Base-by-base conservation (phyloP, 495 filamentous ascomycete genomes). In the Penicillium alfredii region DNA sequence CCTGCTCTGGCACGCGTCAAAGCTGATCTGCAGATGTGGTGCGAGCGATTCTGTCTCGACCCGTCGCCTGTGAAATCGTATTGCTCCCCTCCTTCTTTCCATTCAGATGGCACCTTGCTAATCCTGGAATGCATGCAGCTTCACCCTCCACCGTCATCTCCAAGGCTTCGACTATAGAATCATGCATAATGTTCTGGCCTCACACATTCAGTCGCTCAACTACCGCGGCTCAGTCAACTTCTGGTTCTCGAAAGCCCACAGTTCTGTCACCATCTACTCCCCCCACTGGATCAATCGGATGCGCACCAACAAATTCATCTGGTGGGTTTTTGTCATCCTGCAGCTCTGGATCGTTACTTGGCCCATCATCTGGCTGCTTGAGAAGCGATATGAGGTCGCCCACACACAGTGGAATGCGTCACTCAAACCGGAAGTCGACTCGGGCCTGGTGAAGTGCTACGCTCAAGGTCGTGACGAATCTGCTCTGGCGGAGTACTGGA, bases 311-410 rank as follows among this genome's bases (percentile, higher is more conserved):
- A 16, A 15, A n/a, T 61, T 43, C 30, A 46, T 65, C 3, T 67
- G 53, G 44, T 70, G 56, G 56, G 10, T 25, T 8, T 53, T 57
- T 19, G 51, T 70, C 18, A 46, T 72, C 23, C 51, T 65, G 8
- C 68, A 69, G 35, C 55, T 72, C 8, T 72, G 68, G 68, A 57
- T 69, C 39, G 42, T 69, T 26, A 53, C 64, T 2, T 69, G 62
- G 64, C 63, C 63, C 1, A 39, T 70, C 2, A 64, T 70, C 28
- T 65, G 59, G 56, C 30, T 68, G 3, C 37, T 68, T 33, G 58
- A 66, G 37, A 61, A 55, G 9, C 57, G 60, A 0, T 71, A 66
- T 37, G 61, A 66, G 15, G 47, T 69, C 6, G 51, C 59, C 9
- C 35, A 44, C 6, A 49, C 57, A 1, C 42, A 42, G 8, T 68